Base-by-base conservation (phyloP, 1,284 basidiomycete genomes). In the Fomitopsis schrenkii region DNA sequence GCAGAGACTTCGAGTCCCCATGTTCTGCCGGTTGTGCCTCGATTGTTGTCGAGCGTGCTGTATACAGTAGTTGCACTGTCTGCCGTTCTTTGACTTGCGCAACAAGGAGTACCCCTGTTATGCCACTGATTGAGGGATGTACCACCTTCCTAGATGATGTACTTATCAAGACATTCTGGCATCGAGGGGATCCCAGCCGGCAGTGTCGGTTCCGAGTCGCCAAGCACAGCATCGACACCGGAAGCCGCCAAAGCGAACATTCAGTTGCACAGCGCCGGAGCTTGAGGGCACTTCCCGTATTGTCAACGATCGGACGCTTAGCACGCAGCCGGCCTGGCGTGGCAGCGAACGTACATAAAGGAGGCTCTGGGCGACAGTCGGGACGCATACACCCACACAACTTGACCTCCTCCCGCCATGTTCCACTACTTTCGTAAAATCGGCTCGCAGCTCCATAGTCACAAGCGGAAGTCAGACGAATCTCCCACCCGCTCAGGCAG, bases 371-470 rank as follows among this genome's bases (percentile, higher is more conserved):
- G 30, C 9, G 33, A 9, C 19, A 33, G 52, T 33, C 36, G 28
- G 52, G n/a, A 14, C 52, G 19, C 17, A 38, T 19, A 36, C 30
- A 35, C 12, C 28, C 30, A 17, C 50, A 22, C 2, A 17, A 28
- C 50, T 36, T 30, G 33, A 17, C 30, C 36, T 40, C 36, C n/a
- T 33, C 17, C 48, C 48, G 36, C 52, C 52, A 54, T 54, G 52
- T 54, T 54, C 52, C 52, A 38, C n/a, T 54, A 54, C 52, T 19
- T 54, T n/a, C 52, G 52, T 30, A 54, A 54, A 17, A 36, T 54
- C 28, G 48, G 48, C 22, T 30, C 42, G 6, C 42, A 45, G 42
- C n/a, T 35, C 15, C 52, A 54, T 19, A 53, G 17, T 8, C 50
- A 33, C 50, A 54, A 38, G 35, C 30, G 50, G 6, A 53, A 53